Evolutionary conservation across 371 early-diverging fungal genomes (phyloP), one percentile per base, ranked within the genome.

Genomic region (Saksenaea oblongispora): DNA sequence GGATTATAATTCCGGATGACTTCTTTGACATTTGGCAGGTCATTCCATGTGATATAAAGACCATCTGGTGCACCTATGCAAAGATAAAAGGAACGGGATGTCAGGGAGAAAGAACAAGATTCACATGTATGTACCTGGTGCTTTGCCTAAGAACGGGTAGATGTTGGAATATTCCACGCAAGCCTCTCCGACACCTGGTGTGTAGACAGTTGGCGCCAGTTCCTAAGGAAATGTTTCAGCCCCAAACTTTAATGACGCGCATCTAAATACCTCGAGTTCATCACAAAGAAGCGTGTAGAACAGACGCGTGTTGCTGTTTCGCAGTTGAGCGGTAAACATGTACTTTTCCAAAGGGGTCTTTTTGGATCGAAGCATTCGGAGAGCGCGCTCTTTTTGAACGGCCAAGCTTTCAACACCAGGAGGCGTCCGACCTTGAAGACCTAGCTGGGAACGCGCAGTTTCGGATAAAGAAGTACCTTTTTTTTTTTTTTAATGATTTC

Each of bases 101-200:
- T 53, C 5, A 9, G n/a, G n/a, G n/a, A n/a, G n/a, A n/a, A n/a
- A n/a, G n/a, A n/a, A n/a, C n/a, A n/a, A n/a, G n/a, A n/a, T n/a
- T n/a, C n/a, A n/a, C n/a, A n/a, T n/a, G n/a, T n/a, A n/a, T n/a
- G n/a, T n/a, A 64, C 89, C 93, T 37, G 92, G 86, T 55, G 92
- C 85, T 47, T 47, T 47, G 10, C 85, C 86, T 42, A 92, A 82
- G 75, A 91, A 91, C 36, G 91, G 92, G 65, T 92, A 93, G 61
- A 96, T 91, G 64, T 91, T 86, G 9, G 94, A 95, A 75, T 91
- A 96, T 62, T 92, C 85, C 61, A 87, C 82, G 74, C 97, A 96
- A 5, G 94, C 97, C 60, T 91, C 82, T 57, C 95, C 96, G 22
- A 96, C 94, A 15, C 93, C 93, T 34, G 96, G 97, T 13, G 96